Base-by-base conservation (phyloP, 495 filamentous ascomycete species). In the Daldinia decipiens region DNA sequence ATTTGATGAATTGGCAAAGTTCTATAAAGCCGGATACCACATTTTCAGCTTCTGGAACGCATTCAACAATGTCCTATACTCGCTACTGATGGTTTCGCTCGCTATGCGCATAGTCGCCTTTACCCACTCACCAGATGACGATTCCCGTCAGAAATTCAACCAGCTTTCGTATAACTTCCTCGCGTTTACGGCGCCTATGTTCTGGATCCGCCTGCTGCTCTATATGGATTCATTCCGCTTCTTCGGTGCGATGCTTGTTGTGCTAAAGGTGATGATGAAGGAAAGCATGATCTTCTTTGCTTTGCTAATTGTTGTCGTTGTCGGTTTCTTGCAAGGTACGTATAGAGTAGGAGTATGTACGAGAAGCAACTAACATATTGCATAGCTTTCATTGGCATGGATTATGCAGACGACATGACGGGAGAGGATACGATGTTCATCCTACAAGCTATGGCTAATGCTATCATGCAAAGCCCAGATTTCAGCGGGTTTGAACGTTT, bases 211-310 rank as follows among this genome's bases (percentile, higher is more conserved):
- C 15, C 86, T 99, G 74, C 84, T 98, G 64, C 88, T 99, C 7
- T 99, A 97, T 76, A 86, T 99, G 8, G 95, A 99, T 82, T 91
- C 89, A 0, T 93, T 95, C 82, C 90, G 92, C 65, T 99, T 99
- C 85, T 98, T 99, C 70, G 95, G 95, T 47, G 93, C 93, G 57
- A 98, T 99, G 96, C 85, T 99, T 36, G 94, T 98, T 7, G 92
- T 99, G 4, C 82, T 99, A 36, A 94, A 97, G 74, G 94, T 98
- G 56, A 98, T 99, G 96, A 98, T 99, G 95, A 93, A 94, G 74
- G 95, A 99, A 77, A 96, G 92, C 62, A 80, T 99, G 59, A 98
- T 98, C 69, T 99, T 99, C 85, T 99, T 99, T 73, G 92, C 94
- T 6, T 85, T 99, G n/a, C 87, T 99, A 5, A 81, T 90, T 55